Conservation (phyloP, 2,329 filamentous ascomycete species). For the Phyllosticta paracitricarpa region DNA sequence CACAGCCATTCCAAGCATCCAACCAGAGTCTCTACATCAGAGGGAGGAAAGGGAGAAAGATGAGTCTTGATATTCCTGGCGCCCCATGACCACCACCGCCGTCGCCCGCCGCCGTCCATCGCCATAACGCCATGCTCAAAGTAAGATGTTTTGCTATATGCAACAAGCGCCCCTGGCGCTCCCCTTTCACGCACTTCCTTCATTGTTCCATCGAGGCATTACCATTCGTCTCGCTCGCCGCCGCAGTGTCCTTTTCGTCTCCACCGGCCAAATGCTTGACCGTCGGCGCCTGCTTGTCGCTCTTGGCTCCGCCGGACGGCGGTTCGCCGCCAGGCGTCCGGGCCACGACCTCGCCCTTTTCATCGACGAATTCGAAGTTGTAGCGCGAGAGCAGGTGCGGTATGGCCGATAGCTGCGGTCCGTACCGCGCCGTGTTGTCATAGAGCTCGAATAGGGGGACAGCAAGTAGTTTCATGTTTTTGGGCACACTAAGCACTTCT, state of each 20-base stretch:
- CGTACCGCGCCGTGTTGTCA: constrained; percentile 91
- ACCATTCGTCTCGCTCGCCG: background rate
- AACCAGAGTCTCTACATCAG: background rate
- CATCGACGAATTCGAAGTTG: constrained; percentile 96
- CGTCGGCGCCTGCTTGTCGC: constrained; percentile 15
- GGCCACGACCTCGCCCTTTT: constrained; percentile 78
- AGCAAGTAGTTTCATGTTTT: constrained; percentile 98
- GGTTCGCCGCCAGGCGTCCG: constrained; percentile 64
- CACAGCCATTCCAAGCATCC: too few species aligned
- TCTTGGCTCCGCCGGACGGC: constrained; percentile 10
- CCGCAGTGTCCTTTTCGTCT: background rate
- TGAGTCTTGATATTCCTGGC: background rate
- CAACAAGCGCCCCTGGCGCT: background rate
- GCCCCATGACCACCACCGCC: background rate
- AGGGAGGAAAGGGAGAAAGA: background rate
- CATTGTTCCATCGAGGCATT: background rate
- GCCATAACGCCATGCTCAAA: background rate
- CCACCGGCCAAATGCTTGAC: constrained; percentile 27
- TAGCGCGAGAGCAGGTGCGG: constrained; percentile 90
- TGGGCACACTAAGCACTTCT: constrained; percentile 94
- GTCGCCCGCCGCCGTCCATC: background rate
- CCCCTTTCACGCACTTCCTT: background rate
- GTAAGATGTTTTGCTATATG: background rate
- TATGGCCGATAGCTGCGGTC: constrained; percentile 90
- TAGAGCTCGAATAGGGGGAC: constrained; percentile 97